phyloP scores from a whole-genome alignment of 352 stramenopile species.

The Salisapilia sapeloensis region DNA sequence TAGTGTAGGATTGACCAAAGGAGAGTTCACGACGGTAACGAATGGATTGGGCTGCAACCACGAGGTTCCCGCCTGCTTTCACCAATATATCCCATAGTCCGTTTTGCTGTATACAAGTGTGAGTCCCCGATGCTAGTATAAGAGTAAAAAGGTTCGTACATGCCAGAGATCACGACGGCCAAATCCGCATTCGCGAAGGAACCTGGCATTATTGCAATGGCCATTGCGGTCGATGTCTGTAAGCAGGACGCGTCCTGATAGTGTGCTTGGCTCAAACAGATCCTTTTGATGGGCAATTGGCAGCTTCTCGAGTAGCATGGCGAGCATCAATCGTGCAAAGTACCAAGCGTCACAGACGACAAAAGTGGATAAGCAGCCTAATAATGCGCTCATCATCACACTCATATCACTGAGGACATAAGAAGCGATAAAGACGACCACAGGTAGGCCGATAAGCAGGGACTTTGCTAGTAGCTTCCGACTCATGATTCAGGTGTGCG shows the following conservation, averaged over 20 bases:
- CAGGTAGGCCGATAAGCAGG: slow-evolving; percentile 23
- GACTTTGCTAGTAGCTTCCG: slow-evolving; percentile 27
- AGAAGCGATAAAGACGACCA: slow-evolving; percentile 8
- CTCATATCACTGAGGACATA: not conserved
- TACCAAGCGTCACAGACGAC: not conserved
- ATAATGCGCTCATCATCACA: too few species aligned
- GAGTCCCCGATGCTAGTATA: not conserved
- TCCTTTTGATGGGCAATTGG: slow-evolving; percentile 10
- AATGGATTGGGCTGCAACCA: slow-evolving; percentile 65
- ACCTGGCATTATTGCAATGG: slow-evolving; percentile 76
- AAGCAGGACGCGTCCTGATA: slow-evolving; percentile 24
- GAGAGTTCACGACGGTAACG: slow-evolving; percentile 69
- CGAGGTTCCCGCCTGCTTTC: slow-evolving; percentile 38
- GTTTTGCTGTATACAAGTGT: slow-evolving; percentile 19
- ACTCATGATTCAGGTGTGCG: slow-evolving; percentile 9
- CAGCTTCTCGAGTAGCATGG: slow-evolving; percentile 7
- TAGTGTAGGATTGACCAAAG: slow-evolving; percentile 41
- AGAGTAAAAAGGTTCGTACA: slow-evolving; percentile 10
- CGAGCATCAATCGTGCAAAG: slow-evolving; percentile 6
- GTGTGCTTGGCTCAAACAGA: slow-evolving; percentile 32
- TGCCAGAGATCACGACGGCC: slow-evolving; percentile 65
- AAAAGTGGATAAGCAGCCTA: too few species aligned
- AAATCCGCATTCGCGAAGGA: slow-evolving; percentile 72
- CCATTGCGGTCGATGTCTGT: slow-evolving; percentile 73
- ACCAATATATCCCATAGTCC: slow-evolving; percentile 55